A percentile compares a stretch with the other conserved stretches of the same genome.
These are phyloP conservation scores for Russula griseocarnosa DNA, from an alignment of 768 basidiomycete genomes.

Conservation along the genomic window DNA sequence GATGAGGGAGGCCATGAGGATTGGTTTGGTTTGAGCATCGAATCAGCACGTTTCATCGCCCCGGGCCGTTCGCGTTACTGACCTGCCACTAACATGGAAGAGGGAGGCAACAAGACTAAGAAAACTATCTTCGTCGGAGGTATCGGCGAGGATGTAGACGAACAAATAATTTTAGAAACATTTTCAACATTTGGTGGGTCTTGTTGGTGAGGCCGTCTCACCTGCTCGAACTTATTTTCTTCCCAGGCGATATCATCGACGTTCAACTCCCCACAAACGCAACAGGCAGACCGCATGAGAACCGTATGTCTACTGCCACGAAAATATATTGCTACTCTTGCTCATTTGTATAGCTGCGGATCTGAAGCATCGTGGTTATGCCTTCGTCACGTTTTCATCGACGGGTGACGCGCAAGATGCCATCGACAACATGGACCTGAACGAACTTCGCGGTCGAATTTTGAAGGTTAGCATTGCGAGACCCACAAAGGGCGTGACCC, in stretches of 20 bases:
- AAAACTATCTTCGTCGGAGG: constrained; percentile 85
- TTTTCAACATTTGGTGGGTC: constrained; percentile 84
- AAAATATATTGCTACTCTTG: not conserved
- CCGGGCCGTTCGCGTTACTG: no score
- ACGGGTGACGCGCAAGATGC: constrained; percentile 88
- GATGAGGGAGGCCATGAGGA: no score
- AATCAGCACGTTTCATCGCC: no score
- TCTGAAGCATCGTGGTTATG: constrained; percentile 87
- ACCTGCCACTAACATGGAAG: constrained; percentile 53
- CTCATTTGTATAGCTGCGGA: constrained; percentile 41
- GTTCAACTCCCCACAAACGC: constrained; percentile 81
- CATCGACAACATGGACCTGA: constrained; percentile 98
- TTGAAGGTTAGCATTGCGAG: constrained; percentile 82
- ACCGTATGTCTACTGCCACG: constrained; percentile 42
- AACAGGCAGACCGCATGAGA: constrained; percentile 60
- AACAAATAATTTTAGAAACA: constrained; percentile 64
- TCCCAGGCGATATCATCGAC: constrained; percentile 84
- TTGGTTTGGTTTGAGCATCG: no score
- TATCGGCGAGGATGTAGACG: constrained; percentile 79
- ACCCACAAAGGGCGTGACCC: constrained; percentile 67
- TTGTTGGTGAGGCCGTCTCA: constrained; percentile 8
- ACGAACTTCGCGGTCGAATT: constrained; percentile 74
- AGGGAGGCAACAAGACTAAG: constrained; percentile 78
- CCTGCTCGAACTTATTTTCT: constrained; percentile 3
- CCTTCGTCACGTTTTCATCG: constrained; percentile 82